Conservation (phyloP, 768 basidiomycete species). For the Crassisporium funariophilum region DNA sequence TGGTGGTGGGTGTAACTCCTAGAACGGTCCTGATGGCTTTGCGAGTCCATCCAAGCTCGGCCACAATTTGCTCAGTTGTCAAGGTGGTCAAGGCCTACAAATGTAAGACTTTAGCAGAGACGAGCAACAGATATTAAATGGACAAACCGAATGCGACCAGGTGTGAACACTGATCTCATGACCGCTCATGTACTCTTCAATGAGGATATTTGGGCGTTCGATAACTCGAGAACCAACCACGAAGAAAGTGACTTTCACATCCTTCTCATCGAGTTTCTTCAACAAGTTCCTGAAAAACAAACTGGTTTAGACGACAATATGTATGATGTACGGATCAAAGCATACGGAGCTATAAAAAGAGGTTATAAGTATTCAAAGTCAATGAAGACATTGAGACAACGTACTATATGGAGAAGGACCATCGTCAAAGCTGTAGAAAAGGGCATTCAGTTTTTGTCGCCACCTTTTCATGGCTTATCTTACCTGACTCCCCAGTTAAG, state of each 20-base stretch:
- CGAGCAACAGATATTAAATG: neutral
- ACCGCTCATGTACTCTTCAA: constrained; percentile 78
- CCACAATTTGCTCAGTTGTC: constrained; percentile 83
- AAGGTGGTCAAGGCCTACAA: constrained; percentile 62
- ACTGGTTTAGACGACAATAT: too few relatives aligned
- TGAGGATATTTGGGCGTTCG: constrained; percentile 71
- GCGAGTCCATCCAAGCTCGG: constrained; percentile 91
- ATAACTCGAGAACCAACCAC: constrained; percentile 84
- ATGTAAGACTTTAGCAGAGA: constrained; percentile 5
- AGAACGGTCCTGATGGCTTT: constrained; percentile 78
- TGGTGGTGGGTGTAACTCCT: constrained; percentile 75
- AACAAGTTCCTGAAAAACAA: constrained; percentile 56
- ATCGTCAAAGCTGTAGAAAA: constrained; percentile 66
- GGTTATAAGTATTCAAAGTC: neutral
- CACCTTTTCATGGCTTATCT: neutral
- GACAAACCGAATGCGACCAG: constrained; percentile 77
- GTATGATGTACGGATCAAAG: too few relatives aligned
- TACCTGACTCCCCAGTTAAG: constrained; percentile 71
- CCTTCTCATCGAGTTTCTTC: constrained; percentile 63
- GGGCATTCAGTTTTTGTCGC: neutral
- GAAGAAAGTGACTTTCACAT: constrained; percentile 85
- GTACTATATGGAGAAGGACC: constrained; percentile 83
- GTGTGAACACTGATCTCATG: constrained; percentile 87
- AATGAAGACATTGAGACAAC: constrained; percentile 28
- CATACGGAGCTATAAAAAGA: constrained; percentile 49